Base-by-base conservation (phyloP, 306 rosid species). In the Aeschynomene evenia region DNA sequence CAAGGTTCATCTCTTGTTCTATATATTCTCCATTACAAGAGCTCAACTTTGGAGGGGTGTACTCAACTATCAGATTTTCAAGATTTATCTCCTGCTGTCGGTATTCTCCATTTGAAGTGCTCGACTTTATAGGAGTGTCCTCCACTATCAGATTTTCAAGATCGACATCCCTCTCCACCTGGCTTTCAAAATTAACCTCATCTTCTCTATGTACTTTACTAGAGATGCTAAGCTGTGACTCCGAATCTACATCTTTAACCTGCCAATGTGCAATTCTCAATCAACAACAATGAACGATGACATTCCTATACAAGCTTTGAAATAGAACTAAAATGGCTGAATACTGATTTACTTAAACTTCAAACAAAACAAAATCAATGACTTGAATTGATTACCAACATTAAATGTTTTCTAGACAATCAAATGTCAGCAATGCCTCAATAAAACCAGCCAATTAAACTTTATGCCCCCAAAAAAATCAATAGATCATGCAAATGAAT, bases 81-180 rank as follows among this genome's bases (percentile, higher is more conserved):
- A 45, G 42, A 61, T 64, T 59, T 36, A 21, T 48, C 52, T 61
- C 60, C 37, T 62, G 49, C 36, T 77, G 77, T 21, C 3, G 33
- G 42, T 37, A 8, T 21, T 26, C 66, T 63, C 68, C 67, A 37
- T 37, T 70, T 52, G 20, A 18, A 9, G 22, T 12, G 70, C 51
- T 66, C 48, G 42, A 48, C 64, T 51, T 65, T 46, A 53, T 69
- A 42, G 79, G 76, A 53, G 73, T 80, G 66, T 77, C 83, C 73
- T 37, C 80, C 56, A 69, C 53, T 28, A 68, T 67, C 68, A 42
- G 68, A 39, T 74, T 63, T 24, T 74, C 77, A 42, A 69, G 37
- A 74, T 63, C 18, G 29, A 14, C 19, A 28, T 16, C 53, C n/a
- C n/a, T n/a, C n/a, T n/a, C n/a, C n/a, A 68, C 72, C 68, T 52